These are phyloP conservation scores for Candida tallmaniae DNA, from an alignment of 805 yeast genomes.

Conservation along the genomic window DNA sequence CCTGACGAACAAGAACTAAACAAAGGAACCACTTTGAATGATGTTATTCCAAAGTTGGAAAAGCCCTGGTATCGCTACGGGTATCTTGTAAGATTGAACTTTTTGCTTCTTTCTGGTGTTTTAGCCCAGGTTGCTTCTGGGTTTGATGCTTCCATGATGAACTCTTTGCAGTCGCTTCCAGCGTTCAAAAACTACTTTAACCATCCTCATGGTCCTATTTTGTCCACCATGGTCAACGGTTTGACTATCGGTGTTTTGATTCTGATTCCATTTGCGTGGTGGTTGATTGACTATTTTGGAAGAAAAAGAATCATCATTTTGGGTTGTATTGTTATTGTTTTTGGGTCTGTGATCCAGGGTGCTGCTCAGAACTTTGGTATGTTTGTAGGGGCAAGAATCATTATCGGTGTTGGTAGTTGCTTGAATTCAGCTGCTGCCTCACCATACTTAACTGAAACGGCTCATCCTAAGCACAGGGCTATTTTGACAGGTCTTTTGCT, in stretches of 20 bases:
- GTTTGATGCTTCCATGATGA: conserved; percentile 44
- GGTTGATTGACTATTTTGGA: conserved; percentile 31
- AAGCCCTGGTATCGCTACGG: conserved; percentile 10
- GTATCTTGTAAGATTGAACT: conserved; percentile 8
- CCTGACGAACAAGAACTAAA: background rate
- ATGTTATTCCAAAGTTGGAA: conserved; percentile 11
- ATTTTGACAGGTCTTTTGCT: conserved; percentile 41
- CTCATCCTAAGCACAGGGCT: conserved; percentile 42
- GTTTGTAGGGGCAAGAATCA: conserved; percentile 40
- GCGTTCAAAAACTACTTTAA: conserved; percentile 40
- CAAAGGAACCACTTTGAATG: conserved; percentile 6
- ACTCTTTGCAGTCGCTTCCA: conserved; percentile 43
- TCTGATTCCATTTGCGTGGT: conserved; percentile 20
- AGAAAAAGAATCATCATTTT: conserved; percentile 24
- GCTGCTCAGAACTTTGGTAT: conserved; percentile 25
- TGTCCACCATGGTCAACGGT: conserved; percentile 40
- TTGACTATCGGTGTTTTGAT: conserved; percentile 34
- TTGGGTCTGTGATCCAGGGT: conserved; percentile 35
- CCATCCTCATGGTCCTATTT: conserved; percentile 26
- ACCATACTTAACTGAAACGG: conserved; percentile 42
- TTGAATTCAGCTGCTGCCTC: conserved; percentile 41
- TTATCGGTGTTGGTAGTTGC: conserved; percentile 43
- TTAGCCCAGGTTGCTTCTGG: conserved; percentile 7
- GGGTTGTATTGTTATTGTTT: conserved; percentile 20
- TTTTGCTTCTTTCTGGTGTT: conserved; percentile 8